Conservation (phyloP, 2,329 filamentous ascomycete genomes). For the Plectosphaerella sp. region DNA sequence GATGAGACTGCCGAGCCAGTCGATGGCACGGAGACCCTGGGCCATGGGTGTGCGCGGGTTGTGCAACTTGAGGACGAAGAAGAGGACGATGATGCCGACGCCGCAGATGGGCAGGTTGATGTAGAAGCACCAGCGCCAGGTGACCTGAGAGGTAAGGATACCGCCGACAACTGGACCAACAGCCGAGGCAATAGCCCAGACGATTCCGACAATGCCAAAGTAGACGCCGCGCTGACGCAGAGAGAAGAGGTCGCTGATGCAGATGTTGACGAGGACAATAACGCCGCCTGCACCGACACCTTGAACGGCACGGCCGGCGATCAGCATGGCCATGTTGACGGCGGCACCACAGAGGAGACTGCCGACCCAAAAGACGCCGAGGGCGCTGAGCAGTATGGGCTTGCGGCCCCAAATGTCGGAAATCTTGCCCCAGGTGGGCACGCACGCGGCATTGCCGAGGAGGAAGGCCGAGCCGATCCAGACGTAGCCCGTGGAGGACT, state of each 20-base stretch:
- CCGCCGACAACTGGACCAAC: conserved; percentile 64
- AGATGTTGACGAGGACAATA: conserved; percentile 47
- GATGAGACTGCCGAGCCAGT: conserved; percentile 56
- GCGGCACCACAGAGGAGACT: conserved; percentile 44
- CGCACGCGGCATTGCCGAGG: conserved; percentile 62
- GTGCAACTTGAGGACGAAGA: conserved; percentile 62
- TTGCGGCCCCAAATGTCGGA: conserved; percentile 57
- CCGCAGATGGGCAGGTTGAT: conserved; percentile 44
- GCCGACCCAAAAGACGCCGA: conserved; percentile 46
- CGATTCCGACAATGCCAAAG: conserved; percentile 61
- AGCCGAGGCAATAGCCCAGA: conserved; percentile 62
- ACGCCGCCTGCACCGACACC: conserved; percentile 49
- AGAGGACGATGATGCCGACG: conserved; percentile 50
- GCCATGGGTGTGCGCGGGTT: conserved; percentile 60
- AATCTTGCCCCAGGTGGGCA: conserved; percentile 66
- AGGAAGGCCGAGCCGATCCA: conserved; percentile 76
- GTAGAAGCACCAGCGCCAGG: conserved; percentile 55
- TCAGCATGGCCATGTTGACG: conserved; percentile 39
- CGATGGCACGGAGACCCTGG: conserved; percentile 56
- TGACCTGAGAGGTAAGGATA: conserved; percentile 56
- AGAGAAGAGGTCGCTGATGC: conserved; percentile 50
- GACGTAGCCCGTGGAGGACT: conserved; percentile 63
- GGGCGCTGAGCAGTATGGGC: conserved; percentile 42
- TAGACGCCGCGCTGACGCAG: conserved; percentile 40
- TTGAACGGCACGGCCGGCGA: conserved; percentile 43